Base-by-base conservation (phyloP, 768 basidiomycete species). In the Brasilioporus rufonigricans region DNA sequence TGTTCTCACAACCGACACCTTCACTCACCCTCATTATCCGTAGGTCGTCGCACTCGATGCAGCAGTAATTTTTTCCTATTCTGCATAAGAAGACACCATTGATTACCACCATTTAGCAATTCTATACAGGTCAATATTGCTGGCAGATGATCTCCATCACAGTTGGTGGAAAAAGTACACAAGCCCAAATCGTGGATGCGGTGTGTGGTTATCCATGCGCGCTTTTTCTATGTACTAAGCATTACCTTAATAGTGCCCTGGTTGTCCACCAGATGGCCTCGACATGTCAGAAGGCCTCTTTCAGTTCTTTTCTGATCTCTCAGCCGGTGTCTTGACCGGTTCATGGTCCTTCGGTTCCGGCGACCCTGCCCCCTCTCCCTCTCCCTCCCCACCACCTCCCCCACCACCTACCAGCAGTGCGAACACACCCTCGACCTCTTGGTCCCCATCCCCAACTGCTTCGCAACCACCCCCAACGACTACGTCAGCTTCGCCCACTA, bases 271-370 rank as follows among this genome's bases (percentile, higher is more conserved):
- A 35, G 77, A 71, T 27, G 89, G 84, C 36, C 81, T 92, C 27
- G 91, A 93, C 71, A 70, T 91, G 44, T 84, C 84, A 12, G 61
- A 74, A 32, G 83, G 84, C 41, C 79, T 92, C 44, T 92, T 93
- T 74, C 35, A 71, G 43, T 80, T 67, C 73, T 89, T 91, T 69
- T 78, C 75, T 13, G 49, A 66, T 26, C 50, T 76, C 38, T 69
- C 66, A 41, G 65, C 47, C 4, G 90, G 89, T 46, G 79, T 87
- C 32, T 67, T 91, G 55, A 71, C 71, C 50, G 86, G 84, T 52
- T 56, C 71, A 13, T 92, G 89, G 89, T 65, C 60, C 40, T 84
- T 77, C 65, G 57, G 43, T 38, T 63, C 65, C 7, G 63, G 63
- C 12, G 41, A 49, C 11, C 3, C 32, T 26, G 18, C 36, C 3